Base-by-base conservation (phyloP, 495 filamentous ascomycete species). In the Penicillium longicatenatum region DNA sequence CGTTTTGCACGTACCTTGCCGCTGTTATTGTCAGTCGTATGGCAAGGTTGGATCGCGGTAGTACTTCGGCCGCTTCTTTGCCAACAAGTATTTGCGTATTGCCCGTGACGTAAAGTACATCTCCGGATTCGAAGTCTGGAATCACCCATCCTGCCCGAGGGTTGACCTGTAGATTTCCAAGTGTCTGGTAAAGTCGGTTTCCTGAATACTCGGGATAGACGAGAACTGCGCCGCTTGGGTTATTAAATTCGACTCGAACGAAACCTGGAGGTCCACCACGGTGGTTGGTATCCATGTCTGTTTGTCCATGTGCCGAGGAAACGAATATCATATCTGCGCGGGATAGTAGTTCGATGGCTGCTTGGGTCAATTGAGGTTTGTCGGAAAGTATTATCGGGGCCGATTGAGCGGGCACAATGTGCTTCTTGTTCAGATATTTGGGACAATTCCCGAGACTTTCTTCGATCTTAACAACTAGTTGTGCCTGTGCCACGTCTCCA, bases 201-300 rank as follows among this genome's bases (percentile, higher is more conserved):
- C 90, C 90, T 26, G 86, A 89, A 69, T 89, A 91, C 68, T 94
- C 91, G 0, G 90, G 89, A 70, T 88, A 94, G 16, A 86, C 78
- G 26, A 93, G 64, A 3, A 81, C 79, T 4, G 75, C 68, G 0
- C 77, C 82, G 5, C 57, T 63, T 3, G 71, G 56, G 19, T 71
- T 66, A 65, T 89, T 89, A 1, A 70, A 74, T 11, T 67, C 30
- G 22, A 92, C 74, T 22, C 90, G 80, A 8, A 91, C 74, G 70
- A 93, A 92, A 3, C 91, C 91, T 21, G 79, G 76, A 6, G 88
- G 79, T 0, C 91, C 90, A 37, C 91, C 90, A 22, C 91, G 83
- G 59, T 89, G 84, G 65, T 94, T 94, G n/a, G 86, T 89, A 67
- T 93, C 90, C 91, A 96, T 93, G 60, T 84, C 86, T 20, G 68